A percentile compares a stretch with the other conserved stretches of the same genome.
Evolutionary conservation across 2,329 filamentous ascomycete genomes (phyloP).

Genomic region (Neoscytalidium dimidiatum): DNA sequence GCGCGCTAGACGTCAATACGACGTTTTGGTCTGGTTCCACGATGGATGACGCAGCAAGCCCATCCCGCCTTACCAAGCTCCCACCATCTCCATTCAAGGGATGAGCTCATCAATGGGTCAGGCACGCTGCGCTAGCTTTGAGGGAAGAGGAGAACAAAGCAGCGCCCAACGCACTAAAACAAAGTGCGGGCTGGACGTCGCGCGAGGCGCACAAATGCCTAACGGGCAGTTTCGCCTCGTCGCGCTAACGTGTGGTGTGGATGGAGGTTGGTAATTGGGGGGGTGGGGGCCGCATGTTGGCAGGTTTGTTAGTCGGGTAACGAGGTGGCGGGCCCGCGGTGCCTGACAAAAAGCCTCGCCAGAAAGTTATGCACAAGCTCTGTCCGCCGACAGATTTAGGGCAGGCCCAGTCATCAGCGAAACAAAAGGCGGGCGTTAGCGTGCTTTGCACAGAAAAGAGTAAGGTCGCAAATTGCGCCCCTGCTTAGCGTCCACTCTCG

Average conservation of each 20-base stretch:
- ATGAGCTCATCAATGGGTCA: neutral
- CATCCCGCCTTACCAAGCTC: neutral
- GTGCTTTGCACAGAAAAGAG: neutral
- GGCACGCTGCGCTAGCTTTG: neutral
- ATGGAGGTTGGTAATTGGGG: neutral
- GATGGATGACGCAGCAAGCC: conserved; percentile 10
- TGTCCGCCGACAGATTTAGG: too few species aligned
- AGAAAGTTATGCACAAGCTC: neutral
- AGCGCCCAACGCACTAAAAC: neutral
- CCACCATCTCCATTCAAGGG: neutral
- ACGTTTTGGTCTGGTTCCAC: neutral
- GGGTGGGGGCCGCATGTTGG: neutral
- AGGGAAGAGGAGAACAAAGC: neutral
- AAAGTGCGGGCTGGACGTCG: neutral
- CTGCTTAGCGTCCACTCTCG: neutral
- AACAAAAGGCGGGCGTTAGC: too few species aligned
- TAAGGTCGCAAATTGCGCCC: neutral
- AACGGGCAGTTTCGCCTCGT: neutral
- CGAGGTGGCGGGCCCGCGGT: neutral
- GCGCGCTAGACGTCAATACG: too few species aligned
- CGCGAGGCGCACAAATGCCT: too few species aligned
- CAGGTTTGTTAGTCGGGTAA: neutral
- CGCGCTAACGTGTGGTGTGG: neutral
- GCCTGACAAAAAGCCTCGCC: neutral
- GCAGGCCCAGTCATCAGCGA: too few species aligned